A percentile compares a stretch with the other conserved stretches of the same genome.
These are phyloP conservation scores for Anthoceros angustus DNA, from an alignment of 225 moss, liverwort and hornwort genomes.

Conservation along the genomic window DNA sequence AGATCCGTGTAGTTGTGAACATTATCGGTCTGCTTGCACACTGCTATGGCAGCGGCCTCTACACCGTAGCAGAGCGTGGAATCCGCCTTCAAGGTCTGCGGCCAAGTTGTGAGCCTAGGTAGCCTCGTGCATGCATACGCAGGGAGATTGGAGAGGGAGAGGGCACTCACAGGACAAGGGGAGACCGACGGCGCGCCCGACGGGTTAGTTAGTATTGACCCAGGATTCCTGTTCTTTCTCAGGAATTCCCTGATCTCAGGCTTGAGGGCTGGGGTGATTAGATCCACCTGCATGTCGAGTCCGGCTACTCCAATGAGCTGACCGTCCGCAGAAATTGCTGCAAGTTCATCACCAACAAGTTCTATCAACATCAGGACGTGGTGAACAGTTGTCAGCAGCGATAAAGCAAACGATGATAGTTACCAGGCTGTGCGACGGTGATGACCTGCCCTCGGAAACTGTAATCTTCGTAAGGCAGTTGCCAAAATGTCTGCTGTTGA, in stretches of 20 bases:
- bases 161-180: neutral
- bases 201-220: neutral
- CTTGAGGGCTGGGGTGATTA: neutral
- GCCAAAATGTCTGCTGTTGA: constrained; percentile 16
- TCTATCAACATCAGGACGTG: neutral
- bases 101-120: neutral
- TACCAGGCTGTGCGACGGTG: neutral
- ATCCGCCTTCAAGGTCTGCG: neutral
- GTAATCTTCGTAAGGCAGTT: constrained; percentile 14
- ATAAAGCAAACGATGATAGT: neutral
- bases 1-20: neutral
- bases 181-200: neutral
- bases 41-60: neutral
- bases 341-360: neutral
- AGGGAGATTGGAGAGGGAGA: neutral
- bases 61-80: neutral
- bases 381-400: no score
- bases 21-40: neutral
- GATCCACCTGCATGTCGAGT: neutral
- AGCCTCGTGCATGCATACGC: neutral
- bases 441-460: constrained; percentile 20
- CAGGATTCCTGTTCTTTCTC: neutral
- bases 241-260: neutral
- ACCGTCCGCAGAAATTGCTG: neutral
- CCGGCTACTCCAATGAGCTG: neutral